A percentile compares a stretch with the other conserved stretches of the same genome.
phyloP scores from a whole-genome alignment of 257 asterid genomes.

The Dorcoceras hygrometricum region DNA sequence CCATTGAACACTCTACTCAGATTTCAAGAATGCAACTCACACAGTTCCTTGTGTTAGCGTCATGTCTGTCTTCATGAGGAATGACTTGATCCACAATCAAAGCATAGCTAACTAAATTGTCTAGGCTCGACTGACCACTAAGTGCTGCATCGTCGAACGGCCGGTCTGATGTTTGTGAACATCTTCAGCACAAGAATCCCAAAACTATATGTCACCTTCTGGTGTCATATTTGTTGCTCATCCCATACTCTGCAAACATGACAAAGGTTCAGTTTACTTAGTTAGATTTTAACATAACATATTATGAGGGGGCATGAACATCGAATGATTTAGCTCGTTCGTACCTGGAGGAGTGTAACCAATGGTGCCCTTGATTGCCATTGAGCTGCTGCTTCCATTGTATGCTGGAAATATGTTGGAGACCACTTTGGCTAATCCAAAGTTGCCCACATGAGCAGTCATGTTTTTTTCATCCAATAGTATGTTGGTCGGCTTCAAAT shows the following conservation, averaged over 20 bases:
- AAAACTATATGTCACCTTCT: conserved; percentile 32
- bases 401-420: neutral
- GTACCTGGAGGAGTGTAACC: conserved; percentile 36
- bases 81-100: conserved; percentile 19
- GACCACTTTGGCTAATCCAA: conserved; percentile 36
- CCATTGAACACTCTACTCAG: too few relatives aligned
- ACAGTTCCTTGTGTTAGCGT: too few relatives aligned
- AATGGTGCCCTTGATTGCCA: conserved; percentile 28
- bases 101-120: conserved; percentile 20
- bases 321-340: neutral
- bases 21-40: too few relatives aligned
- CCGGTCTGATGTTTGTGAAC: conserved; percentile 32
- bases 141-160: conserved; percentile 9
- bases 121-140: conserved; percentile 15
- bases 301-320: neutral
- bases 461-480: conserved; percentile 34
- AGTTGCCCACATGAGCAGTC: conserved; percentile 38
- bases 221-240: conserved; percentile 23
- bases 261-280: too few relatives aligned
- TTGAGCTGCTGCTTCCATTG: conserved; percentile 14
- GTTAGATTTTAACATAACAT: neutral
- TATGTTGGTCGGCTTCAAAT: conserved; percentile 36
- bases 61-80: neutral
- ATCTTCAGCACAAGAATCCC: conserved; percentile 34
- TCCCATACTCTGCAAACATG: conserved; percentile 27